A percentile compares a stretch with the other conserved stretches of the same genome.
Conservation (phyloP, 2,329 filamentous ascomycete genomes). For the Fusarium torreyae region DNA sequence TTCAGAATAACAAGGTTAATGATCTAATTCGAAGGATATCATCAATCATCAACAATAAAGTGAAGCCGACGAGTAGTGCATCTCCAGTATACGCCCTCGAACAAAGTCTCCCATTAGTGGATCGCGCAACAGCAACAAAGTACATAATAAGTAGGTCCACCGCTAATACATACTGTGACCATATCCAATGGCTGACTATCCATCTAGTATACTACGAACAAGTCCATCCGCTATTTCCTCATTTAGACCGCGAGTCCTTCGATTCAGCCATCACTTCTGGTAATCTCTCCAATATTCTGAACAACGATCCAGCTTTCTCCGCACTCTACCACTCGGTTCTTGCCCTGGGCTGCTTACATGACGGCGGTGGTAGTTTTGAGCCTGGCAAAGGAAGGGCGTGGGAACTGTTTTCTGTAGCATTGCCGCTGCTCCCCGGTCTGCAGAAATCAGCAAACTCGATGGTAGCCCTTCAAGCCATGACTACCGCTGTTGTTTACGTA, state of each 20-base stretch:
- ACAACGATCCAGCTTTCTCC: slow-evolving; percentile 32
- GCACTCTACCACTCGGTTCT: slow-evolving; percentile 40
- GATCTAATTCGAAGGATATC: slow-evolving; percentile 44
- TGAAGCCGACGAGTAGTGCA: slow-evolving; percentile 34
- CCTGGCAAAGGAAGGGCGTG: slow-evolving; percentile 43
- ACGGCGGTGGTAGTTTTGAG: slow-evolving; percentile 40
- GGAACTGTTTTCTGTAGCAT: slow-evolving; percentile 39
- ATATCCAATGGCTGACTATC: background rate
- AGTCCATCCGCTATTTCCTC: slow-evolving; percentile 43
- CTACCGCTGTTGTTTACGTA: slow-evolving; percentile 28
- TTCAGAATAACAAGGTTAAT: slow-evolving; percentile 42
- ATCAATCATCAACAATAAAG: slow-evolving; percentile 26
- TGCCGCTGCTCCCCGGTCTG: slow-evolving; percentile 24
- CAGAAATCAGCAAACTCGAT: slow-evolving; percentile 22
- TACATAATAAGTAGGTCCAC: slow-evolving; percentile 27
- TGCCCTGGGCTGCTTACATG: slow-evolving; percentile 38
- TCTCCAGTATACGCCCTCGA: background rate
- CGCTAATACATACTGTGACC: accelerated
- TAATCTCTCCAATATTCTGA: slow-evolving; percentile 4
- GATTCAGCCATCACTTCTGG: slow-evolving; percentile 14
- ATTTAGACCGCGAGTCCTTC: slow-evolving; percentile 28
- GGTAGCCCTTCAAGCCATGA: slow-evolving; percentile 39
- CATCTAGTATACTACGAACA: slow-evolving; percentile 38
- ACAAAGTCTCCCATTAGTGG: background rate
- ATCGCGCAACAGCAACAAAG: slow-evolving; percentile 8